Base-by-base conservation (phyloP, 768 basidiomycete genomes). In the Suillus americanus region DNA sequence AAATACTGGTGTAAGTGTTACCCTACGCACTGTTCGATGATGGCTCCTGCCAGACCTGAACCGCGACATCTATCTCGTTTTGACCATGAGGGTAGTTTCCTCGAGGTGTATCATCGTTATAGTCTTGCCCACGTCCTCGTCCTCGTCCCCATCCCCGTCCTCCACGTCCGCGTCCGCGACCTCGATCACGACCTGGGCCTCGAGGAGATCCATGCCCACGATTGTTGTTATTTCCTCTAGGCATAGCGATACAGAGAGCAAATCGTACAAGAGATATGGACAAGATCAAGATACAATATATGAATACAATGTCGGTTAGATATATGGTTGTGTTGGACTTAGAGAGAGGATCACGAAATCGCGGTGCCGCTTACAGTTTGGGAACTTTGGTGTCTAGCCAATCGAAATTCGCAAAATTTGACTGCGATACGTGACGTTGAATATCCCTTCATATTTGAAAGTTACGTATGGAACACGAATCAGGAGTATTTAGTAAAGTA, bases 151-250 rank as follows among this genome's bases (percentile, higher is more conserved):
- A 12, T 40, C 38, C 38, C 2, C 37, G 37, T 40, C 38, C 38
- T 4, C 50, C 50, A 4, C n/a, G 45, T 3, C 76, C 73, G 35
- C 73, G 68, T 20, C 75, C 45, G 10, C 48, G 25, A 28, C 23
- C 23, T 13, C 13, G 57, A 23, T 75, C 69, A 0, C 67, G 28
- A 38, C 41, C 72, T 37, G 73, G 63, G 33, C 75, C 73, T 3
- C 70, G 68, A 23, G 66, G 60, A 43, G 64, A 63, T 4, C 76
- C 73, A 43, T 73, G 68, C n/a, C 75, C 66, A 55, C 70, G 65
- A 37, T 62, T 28, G 62, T 71, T 54, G n/a, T 64, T 63, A 9
- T 57, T 66, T 60, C 63, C 41, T 64, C 54, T 35, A n/a, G 70
- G 71, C 74, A 75, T 74, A 41, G 7, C 35, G n/a, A 20, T 41